phyloP scores from a whole-genome alignment of 2,329 filamentous ascomycete genomes.

The Cercospora sojina region DNA sequence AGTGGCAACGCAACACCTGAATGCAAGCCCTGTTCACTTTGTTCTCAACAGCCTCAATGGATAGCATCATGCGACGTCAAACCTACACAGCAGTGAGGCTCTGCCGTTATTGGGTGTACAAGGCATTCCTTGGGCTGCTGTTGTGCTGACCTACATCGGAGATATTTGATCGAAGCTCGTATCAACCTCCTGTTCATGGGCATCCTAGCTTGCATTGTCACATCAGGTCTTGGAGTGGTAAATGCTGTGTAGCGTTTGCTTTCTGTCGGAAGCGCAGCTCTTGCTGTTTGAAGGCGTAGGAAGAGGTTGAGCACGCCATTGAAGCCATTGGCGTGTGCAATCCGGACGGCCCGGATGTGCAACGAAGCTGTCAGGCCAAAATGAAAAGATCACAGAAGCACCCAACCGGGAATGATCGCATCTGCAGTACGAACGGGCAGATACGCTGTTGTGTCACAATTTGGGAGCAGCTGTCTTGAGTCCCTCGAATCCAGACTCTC shows the following conservation, averaged over 20 bases:
- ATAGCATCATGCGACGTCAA: neutral
- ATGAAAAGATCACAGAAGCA: neutral
- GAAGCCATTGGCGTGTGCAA: neutral
- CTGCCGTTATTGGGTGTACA: neutral
- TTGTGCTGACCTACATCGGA: neutral
- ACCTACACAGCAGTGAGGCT: neutral
- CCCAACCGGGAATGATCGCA: neutral
- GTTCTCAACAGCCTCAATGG: neutral
- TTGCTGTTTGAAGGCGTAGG: neutral
- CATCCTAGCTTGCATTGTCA: neutral
- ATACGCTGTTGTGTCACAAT: neutral
- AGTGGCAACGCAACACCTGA: neutral
- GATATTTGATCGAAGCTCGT: neutral
- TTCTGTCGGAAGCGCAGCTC: neutral
- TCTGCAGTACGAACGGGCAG: neutral
- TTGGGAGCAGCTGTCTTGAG: neutral
- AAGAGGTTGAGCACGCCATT: neutral
- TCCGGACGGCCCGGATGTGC: neutral
- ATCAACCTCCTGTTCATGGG: neutral
- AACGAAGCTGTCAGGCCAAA: constrained; percentile 1
- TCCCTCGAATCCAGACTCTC: neutral
- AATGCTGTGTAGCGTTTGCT: neutral
- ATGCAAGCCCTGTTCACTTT: neutral
- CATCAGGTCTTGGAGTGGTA: neutral
- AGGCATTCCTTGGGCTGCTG: neutral